Evolutionary conservation across 2,329 filamentous ascomycete genomes (phyloP).

Genomic region (Purpureocillium lavendulum): DNA sequence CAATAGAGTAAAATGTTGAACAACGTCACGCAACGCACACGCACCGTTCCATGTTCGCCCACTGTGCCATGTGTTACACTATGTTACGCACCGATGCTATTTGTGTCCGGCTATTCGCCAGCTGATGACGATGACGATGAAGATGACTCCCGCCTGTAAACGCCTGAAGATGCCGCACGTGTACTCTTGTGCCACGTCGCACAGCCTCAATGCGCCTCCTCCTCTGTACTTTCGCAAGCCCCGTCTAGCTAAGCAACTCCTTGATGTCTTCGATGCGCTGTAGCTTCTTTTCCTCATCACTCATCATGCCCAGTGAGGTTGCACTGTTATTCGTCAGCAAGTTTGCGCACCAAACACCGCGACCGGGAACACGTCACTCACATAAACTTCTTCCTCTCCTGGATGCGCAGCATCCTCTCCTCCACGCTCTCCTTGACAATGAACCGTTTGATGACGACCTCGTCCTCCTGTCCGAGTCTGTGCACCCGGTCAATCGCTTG

Average conservation of each 20-base stretch:
- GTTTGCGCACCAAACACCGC: background rate
- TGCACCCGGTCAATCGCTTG: conserved; percentile 98
- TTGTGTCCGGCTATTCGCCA: too few species aligned
- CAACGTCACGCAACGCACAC: background rate
- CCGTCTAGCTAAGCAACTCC: conserved; percentile 67
- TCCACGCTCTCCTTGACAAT: conserved; percentile 88
- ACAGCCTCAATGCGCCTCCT: too few species aligned
- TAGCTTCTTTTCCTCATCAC: conserved; percentile 83
- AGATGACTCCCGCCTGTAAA: too few species aligned
- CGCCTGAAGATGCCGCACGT: too few species aligned
- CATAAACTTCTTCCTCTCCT: conserved; percentile 95
- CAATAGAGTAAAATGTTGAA: background rate
- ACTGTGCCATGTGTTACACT: background rate
- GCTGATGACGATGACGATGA: too few species aligned
- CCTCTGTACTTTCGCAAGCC: too few species aligned
- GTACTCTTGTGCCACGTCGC: too few species aligned
- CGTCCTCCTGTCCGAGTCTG: conserved; percentile 84
- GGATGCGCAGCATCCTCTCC: conserved; percentile 86
- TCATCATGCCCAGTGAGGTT: conserved; percentile 91
- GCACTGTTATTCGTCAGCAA: conserved; percentile 48
- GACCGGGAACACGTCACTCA: conserved; percentile 53
- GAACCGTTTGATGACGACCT: conserved; percentile 81
- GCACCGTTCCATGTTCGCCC: background rate
- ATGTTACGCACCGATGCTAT: too few species aligned
- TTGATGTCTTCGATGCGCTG: conserved; percentile 91